phyloP scores from a whole-genome alignment of 805 yeast genomes.

The Starmerella ratchasimensis region DNA sequence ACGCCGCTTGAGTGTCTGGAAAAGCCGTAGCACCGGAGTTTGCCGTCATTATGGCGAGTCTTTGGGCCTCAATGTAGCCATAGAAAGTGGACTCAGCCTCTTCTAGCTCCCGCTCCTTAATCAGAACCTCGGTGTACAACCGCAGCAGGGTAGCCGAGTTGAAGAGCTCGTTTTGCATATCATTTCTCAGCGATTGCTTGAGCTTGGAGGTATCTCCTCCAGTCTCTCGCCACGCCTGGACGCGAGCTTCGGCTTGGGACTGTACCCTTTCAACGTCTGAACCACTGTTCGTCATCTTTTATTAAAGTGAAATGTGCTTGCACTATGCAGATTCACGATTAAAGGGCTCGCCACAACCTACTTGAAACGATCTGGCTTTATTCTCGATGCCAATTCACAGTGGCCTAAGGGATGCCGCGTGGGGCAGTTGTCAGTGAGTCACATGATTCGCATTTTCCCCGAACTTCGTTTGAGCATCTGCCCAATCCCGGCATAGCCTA shows the following conservation, averaged over 20 bases:
- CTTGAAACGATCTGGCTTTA: too few species aligned
- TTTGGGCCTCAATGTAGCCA: constrained; percentile 24
- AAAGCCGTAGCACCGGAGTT: constrained; percentile 20
- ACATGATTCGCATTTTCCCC: too few species aligned
- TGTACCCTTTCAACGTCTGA: background rate
- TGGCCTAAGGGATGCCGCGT: too few species aligned
- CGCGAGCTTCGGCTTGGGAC: constrained; percentile 3
- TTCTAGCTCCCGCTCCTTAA: constrained; percentile 19
- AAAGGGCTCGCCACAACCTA: too few species aligned
- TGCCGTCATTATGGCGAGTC: constrained; percentile 18
- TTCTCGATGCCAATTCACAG: too few species aligned
- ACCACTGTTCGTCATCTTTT: background rate
- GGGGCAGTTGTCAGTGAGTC: too few species aligned
- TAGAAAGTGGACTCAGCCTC: constrained; percentile 27
- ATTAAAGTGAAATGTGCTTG: too few species aligned
- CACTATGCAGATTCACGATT: too few species aligned
- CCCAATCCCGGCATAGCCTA: too few species aligned
- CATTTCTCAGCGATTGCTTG: constrained; percentile 3
- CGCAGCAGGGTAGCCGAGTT: constrained; percentile 27
- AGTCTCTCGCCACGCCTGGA: constrained; percentile 10
- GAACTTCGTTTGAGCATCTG: too few species aligned
- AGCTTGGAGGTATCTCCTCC: constrained; percentile 2
- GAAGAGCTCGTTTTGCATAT: constrained; percentile 20
- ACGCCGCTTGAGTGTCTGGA: constrained; percentile 16
- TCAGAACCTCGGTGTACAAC: constrained; percentile 20